Base-by-base conservation (phyloP, 108 stramenopile genomes). In the Conticribra weissflogii region DNA sequence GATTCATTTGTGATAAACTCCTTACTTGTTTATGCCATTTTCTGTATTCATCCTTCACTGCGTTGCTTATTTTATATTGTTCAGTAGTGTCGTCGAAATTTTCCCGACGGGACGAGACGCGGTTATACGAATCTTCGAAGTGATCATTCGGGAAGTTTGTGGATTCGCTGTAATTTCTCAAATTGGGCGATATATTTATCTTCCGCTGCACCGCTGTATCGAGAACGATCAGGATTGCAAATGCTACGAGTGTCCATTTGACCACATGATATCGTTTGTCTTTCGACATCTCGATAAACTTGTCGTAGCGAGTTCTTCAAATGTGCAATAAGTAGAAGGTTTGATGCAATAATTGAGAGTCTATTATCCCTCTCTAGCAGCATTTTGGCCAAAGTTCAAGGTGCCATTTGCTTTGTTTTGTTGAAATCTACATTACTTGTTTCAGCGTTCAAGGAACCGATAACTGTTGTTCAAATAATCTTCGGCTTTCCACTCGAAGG, bases 1-100 rank as follows among this genome's bases (percentile, higher is more conserved):
- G 52, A 47, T 67, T 27, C 53, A 79, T 71, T 30, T 67, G 44
- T 12, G 78, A 79, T 18, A 79, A 51, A 25, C 71, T 66, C 44
- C 64, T 51, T 18, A 66, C 78, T 7, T 21, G 45, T 29, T 24
- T 44, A 54, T 79, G 70, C 78, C 78, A 79, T 62, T 32, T 31
- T 23, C 47, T 41, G 51, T 79, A 79, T 62, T 79, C 70, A 23
- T 62, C 36, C 46, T 59, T 53, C n/a, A 63, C 16, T 1, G 52
- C 34, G 27, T 71, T 24, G 34, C 60, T 66, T 22, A 79, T 62
- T 34, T 56, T 15, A 51, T 79, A 79, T n/a, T 3, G 3, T 12
- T 29, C 29, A 5, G 51, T 21, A 54, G 19, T 2, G 15, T 49
- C 17, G 16, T 49, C 17, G 48, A 44, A 21, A 29, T 34, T 27